Evolutionary conservation across 2,329 filamentous ascomycete species (phyloP).

Genomic region (Fusarium coicis): DNA sequence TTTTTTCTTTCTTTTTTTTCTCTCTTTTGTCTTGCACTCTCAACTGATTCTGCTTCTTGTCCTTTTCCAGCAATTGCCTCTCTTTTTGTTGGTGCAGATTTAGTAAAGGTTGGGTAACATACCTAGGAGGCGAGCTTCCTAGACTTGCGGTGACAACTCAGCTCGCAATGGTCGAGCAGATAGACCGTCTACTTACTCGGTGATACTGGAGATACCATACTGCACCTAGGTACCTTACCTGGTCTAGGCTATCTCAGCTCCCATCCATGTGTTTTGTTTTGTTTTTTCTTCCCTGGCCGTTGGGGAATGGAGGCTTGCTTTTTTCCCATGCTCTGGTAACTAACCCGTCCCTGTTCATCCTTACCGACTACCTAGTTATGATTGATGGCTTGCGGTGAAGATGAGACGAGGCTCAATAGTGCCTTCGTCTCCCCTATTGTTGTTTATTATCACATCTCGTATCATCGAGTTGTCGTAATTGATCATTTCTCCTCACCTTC

Average conservation of each 20-base stretch:
- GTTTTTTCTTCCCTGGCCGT: constrained; percentile 18
- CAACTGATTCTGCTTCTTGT: neutral
- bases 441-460: constrained; percentile 25
- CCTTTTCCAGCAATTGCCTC: neutral
- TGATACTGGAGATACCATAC: constrained; percentile 10
- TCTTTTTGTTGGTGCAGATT: constrained; percentile 6
- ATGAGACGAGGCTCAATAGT: constrained; percentile 23
- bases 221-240: neutral
- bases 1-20: neutral
- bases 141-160: constrained; percentile 24
- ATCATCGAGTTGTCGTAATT: constrained; percentile 36
- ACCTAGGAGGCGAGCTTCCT: neutral
- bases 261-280: constrained; percentile 27
- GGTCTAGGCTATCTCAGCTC: constrained; percentile 20
- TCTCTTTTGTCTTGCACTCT: neutral
- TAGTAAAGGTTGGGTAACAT: constrained; percentile 2
- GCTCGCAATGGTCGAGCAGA: constrained; percentile 5
- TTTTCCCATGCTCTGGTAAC: constrained; percentile 5
- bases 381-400: constrained; percentile 11
- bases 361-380: neutral
- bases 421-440: constrained; percentile 18
- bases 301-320: constrained; percentile 36
- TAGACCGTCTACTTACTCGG: constrained; percentile 3
- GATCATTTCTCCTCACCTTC: constrained; percentile 40
- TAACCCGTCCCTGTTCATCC: neutral